Conservation (phyloP, 768 basidiomycete genomes). For the Agrocybe chaxingu region DNA sequence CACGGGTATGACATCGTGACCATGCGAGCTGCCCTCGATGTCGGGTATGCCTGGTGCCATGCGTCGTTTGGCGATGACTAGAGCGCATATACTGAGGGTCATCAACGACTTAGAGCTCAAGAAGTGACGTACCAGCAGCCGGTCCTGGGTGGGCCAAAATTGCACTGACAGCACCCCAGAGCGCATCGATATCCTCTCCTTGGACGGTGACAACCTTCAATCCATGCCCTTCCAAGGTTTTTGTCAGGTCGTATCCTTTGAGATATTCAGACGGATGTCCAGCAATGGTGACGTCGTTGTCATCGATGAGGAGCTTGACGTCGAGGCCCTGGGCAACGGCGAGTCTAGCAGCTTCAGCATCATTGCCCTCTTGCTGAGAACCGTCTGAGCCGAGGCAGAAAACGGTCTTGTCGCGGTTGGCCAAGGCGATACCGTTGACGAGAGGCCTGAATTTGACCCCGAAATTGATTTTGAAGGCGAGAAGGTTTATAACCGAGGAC, state of each 20-base stretch:
- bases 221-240: constrained; percentile 80
- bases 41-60: constrained; percentile 72
- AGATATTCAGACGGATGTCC: constrained; percentile 87
- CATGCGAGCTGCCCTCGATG: constrained; percentile 77
- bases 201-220: constrained; percentile 70
- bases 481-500: constrained; percentile 8
- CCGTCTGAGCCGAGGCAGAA: constrained; percentile 89
- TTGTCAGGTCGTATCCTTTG: constrained; percentile 67
- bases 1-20: constrained; percentile 84
- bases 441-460: constrained; percentile 43
- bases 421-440: constrained; percentile 82
- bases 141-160: constrained; percentile 67
- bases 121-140: constrained; percentile 54
- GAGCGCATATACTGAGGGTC: neutral
- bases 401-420: constrained; percentile 71
- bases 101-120: neutral
- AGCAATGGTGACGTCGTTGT: constrained; percentile 92
- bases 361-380: constrained; percentile 89
- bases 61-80: constrained; percentile 66
- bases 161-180: constrained; percentile 65
- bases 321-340: constrained; percentile 83
- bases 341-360: constrained; percentile 85
- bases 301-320: constrained; percentile 84
- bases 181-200: constrained; percentile 77
- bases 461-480: neutral